Evolutionary conservation across 768 basidiomycete genomes (phyloP), one percentile per base, ranked within the genome.

Genomic region (Tricholoma bakamatsutake): DNA sequence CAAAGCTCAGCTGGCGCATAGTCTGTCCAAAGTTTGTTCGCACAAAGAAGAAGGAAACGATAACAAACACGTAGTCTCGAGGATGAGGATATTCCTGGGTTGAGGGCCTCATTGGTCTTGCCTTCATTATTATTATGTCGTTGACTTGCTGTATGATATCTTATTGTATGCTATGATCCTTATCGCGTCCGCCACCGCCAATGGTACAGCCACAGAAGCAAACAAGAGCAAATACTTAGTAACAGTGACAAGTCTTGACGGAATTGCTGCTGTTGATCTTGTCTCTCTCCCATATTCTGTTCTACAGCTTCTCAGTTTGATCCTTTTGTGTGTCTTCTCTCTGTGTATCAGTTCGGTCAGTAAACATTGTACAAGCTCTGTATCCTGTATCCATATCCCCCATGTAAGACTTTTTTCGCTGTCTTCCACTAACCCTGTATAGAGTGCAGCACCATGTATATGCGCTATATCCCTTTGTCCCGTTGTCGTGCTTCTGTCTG

Each of bases 331-430:
- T 61, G 56, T 59, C 50, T 57, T 50, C 49, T 45, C 50, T 52
- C 59, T 62, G 55, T 65, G 64, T 66, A 66, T 62, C 56, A 46
- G 53, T 48, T 57, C 59, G 52, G 42, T 51, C 52, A 39, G 52
- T 35, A 60, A 57, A 59, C 55, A 59, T 59, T 66, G 66, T 66
- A 66, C 63, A 56, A 61, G 61, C 55, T 53, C n/a, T 34, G 37
- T 49, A 56, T 52, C 52, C 54, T 63, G 60, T 65, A 63, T 64
- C 56, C 51, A 55, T 65, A 65, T 61, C 62, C 57, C 21, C 54
- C 63, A 63, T 67, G 66, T 67, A 66, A 67, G 66, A 56, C 46
- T 53, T 52, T 21, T 52, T 60, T 58, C 54, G 52, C 50, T 62
- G 57, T 62, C 46, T 40, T 47, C 21, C 57, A 57, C 64, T 67